These are phyloP conservation scores for Geotrichum reessii DNA, from an alignment of 1,139 yeast genomes.

Conservation along the genomic window DNA sequence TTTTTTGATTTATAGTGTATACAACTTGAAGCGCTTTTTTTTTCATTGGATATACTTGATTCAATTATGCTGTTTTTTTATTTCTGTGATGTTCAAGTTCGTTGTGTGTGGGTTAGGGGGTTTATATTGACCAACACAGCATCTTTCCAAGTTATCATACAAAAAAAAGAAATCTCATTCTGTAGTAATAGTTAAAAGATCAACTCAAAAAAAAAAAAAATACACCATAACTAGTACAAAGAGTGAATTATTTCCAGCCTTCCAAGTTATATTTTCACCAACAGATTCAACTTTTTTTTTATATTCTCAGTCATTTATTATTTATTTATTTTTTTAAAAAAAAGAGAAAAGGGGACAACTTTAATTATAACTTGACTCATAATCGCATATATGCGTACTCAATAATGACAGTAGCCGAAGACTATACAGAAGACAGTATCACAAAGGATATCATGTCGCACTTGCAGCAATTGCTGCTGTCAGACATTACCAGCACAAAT, in stretches of 20 bases:
- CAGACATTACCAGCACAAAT: constrained; percentile 11
- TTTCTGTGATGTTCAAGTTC: no score
- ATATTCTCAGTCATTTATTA: background rate
- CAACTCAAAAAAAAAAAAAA: background rate
- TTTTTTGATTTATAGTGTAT: no score
- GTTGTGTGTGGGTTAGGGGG: background rate
- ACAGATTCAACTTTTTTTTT: background rate
- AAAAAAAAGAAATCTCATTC: background rate
- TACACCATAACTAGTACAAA: background rate
- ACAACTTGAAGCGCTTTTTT: no score
- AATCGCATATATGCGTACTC: background rate
- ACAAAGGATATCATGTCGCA: constrained; percentile 17
- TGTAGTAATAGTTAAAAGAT: background rate
- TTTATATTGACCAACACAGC: background rate
- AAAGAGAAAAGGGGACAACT: background rate
- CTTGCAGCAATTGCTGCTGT: constrained; percentile 17
- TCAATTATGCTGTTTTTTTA: no score
- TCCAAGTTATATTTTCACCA: background rate
- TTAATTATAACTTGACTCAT: background rate
- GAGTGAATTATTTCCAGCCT: background rate
- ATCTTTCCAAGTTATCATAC: background rate
- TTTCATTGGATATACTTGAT: no score
- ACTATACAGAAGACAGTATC: constrained; percentile 13
- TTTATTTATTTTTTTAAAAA: background rate
- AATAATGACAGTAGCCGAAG: constrained; percentile 5